Base-by-base conservation (phyloP, 2,329 filamentous ascomycete species). In the Tolypocladium paradoxum region DNA sequence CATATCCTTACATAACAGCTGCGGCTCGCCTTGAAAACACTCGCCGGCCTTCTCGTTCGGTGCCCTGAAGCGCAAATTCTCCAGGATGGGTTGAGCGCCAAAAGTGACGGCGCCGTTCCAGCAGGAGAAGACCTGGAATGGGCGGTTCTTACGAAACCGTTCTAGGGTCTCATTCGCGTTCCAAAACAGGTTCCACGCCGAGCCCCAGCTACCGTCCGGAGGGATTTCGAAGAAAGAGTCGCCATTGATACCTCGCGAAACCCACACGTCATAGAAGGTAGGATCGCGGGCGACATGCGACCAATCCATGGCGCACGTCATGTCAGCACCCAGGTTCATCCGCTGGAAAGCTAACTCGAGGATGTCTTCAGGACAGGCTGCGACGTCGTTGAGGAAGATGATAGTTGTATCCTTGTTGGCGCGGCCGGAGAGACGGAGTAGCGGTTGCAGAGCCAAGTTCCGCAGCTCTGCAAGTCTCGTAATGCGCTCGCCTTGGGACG, bases 281-380 rank as follows among this genome's bases (percentile, higher is more conserved):
- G 75, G 74, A 2, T 75, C 65, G 0, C 53, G 52, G 0, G 68
- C 72, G 4, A 68, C 63, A 47, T 73, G 74, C 0, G 70, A 74
- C 78, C 79, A 84, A 61, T 84, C 80, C 72, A 84, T 76, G 6
- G 70, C 77, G 58, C 79, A 84, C 0, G 73, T 75, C 75, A 81
- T 81, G 61, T 78, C 74, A 8, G 79, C 79, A 2, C 61, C 64
- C 40, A 77, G 75, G 4, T 57, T 57, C 7, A 54, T 57, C 24
- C 69, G 73, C 62, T 83, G 78, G 57, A 76, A 69, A 1, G 75
- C 59, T 1, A 83, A 67, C 62, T 83, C 81, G 5, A 84, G 67
- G 16, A 84, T 72, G 56, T 84, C 79, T 37, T 82, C 77, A 7
- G 68, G 40, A 54, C 78, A 82, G 6, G 69, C 64, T 3, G 74